Percentiles rank a stretch among this genome's conserved stretches.
Conservation (phyloP, 2,329 filamentous ascomycete genomes). For the Neofusicoccum sp. region DNA sequence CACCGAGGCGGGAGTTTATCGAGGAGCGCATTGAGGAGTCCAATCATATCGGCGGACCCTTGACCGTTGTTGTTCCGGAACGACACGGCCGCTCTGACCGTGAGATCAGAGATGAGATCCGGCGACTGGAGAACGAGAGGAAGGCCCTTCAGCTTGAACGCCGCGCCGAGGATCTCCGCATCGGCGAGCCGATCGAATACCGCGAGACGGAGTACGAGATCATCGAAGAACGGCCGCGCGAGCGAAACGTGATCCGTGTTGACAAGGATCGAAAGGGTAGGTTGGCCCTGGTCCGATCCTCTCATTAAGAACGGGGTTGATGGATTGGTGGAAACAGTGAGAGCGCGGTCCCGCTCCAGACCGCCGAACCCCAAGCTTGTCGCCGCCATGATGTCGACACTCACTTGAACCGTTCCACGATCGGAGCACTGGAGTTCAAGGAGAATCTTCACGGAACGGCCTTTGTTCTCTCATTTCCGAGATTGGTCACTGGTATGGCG, state of each 20-base stretch:
- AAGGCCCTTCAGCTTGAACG: constrained; percentile 61
- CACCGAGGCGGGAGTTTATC: constrained; percentile 30
- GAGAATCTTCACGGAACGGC: not conserved
- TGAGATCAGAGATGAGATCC: constrained; percentile 73
- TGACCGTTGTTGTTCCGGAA: constrained; percentile 54
- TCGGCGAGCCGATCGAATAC: constrained; percentile 10
- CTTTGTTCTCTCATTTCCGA: not conserved
- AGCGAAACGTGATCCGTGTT: constrained; percentile 65
- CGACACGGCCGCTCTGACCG: constrained; percentile 54
- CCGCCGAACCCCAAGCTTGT: constrained; percentile 47
- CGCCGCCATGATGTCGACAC: constrained; percentile 48
- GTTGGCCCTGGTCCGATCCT: constrained; percentile 82
- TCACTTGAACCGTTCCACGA: constrained; percentile 33
- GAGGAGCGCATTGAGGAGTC: constrained; percentile 50
- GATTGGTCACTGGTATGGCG: constrained; percentile 12
- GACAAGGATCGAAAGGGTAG: constrained; percentile 96
- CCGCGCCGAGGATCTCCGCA: constrained; percentile 37
- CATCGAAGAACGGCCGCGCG: constrained; percentile 58
- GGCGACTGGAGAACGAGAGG: constrained; percentile 68
- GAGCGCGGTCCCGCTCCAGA: constrained; percentile 33
- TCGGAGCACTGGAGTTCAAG: not conserved
- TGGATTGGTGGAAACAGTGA: constrained; percentile 36
- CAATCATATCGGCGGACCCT: constrained; percentile 49
- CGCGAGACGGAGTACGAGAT: constrained; percentile 62
- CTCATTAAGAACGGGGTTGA: constrained; percentile 48